These are phyloP conservation scores for Ophiostoma montium DNA, from an alignment of 2,329 filamentous ascomycete genomes.

Conservation along the genomic window DNA sequence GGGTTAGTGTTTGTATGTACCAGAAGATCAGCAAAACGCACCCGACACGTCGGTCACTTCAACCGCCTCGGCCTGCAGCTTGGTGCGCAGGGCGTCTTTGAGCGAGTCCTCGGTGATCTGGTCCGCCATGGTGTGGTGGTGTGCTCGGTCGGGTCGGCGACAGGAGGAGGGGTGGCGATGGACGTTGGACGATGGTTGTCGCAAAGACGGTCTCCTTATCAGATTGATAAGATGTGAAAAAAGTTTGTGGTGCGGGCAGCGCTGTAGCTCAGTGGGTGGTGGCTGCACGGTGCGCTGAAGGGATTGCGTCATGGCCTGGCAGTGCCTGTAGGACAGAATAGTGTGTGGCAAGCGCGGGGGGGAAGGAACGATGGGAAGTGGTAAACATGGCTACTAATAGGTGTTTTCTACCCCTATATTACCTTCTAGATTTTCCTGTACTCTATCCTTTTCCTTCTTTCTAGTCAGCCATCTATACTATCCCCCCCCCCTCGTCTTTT, in stretches of 20 bases:
- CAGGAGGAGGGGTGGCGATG: not conserved
- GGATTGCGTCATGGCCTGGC: not conserved
- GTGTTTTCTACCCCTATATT: too few species aligned
- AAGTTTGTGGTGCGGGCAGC: not conserved
- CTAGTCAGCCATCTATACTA: too few species aligned
- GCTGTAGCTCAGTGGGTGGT: not conserved
- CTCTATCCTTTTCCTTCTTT: too few species aligned
- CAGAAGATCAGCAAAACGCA: conserved; percentile 24
- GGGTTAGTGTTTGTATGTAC: not conserved
- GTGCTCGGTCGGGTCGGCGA: not conserved
- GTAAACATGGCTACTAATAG: too few species aligned
- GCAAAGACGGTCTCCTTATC: conserved; percentile 2
- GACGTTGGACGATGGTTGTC: not conserved
- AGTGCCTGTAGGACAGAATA: too few species aligned
- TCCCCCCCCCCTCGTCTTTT: too few species aligned
- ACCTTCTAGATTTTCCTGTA: too few species aligned
- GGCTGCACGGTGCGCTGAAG: not conserved
- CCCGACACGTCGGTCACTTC: conserved; percentile 88
- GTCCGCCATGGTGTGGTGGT: conserved; percentile 29
- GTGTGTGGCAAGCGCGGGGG: too few species aligned
- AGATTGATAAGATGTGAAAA: conserved; percentile 12
- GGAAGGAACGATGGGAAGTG: too few species aligned
- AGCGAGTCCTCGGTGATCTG: conserved; percentile 60
- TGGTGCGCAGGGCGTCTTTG: conserved; percentile 51
- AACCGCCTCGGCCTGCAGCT: conserved; percentile 63